A percentile compares a stretch with the other conserved stretches of the same genome.
Conservation (phyloP, 306 rosid species). For the Myrica gale region DNA sequence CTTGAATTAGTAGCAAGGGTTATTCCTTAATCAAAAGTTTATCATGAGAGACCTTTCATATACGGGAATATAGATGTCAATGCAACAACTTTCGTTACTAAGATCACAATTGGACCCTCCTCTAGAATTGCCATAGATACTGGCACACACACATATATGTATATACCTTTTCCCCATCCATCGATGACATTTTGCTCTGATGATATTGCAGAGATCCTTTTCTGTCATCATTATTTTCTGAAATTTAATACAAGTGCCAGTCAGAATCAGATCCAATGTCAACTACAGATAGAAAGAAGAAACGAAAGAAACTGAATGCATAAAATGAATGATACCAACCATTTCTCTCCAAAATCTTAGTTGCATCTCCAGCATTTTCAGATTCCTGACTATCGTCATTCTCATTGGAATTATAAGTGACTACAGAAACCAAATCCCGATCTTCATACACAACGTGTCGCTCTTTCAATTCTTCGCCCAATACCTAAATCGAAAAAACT, state of each 20-base stretch:
- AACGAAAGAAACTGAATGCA: slow-evolving; percentile 10
- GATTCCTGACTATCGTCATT: slow-evolving; percentile 37
- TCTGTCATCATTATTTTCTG: slow-evolving; percentile 46
- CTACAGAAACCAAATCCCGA: slow-evolving; percentile 31
- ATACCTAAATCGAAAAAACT: slow-evolving; percentile 49
- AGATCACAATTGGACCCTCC: not conserved
- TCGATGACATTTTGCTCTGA: slow-evolving; percentile 32
- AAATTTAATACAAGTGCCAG: slow-evolving; percentile 29
- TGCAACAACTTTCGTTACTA: not conserved
- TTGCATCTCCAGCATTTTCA: slow-evolving; percentile 33
- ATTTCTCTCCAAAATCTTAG: slow-evolving; percentile 37
- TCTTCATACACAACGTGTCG: slow-evolving; percentile 76
- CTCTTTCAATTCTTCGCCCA: slow-evolving; percentile 59
- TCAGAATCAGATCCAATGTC: slow-evolving; percentile 20
- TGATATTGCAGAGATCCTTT: slow-evolving; percentile 37
- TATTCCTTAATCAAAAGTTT: not conserved
- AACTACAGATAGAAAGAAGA: slow-evolving; percentile 14
- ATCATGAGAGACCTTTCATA: not conserved
- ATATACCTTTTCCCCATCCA: slow-evolving; percentile 54
- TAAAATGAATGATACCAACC: slow-evolving; percentile 43
- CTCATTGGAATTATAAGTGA: slow-evolving; percentile 27
- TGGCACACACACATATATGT: no score
- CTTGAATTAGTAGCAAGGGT: not conserved
- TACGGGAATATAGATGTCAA: not conserved
- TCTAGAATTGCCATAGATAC: not conserved